Percentiles rank a stretch among this genome's conserved stretches.
Conservation (phyloP, 495 filamentous ascomycete genomes). For the Annulohypoxylon nitens region DNA sequence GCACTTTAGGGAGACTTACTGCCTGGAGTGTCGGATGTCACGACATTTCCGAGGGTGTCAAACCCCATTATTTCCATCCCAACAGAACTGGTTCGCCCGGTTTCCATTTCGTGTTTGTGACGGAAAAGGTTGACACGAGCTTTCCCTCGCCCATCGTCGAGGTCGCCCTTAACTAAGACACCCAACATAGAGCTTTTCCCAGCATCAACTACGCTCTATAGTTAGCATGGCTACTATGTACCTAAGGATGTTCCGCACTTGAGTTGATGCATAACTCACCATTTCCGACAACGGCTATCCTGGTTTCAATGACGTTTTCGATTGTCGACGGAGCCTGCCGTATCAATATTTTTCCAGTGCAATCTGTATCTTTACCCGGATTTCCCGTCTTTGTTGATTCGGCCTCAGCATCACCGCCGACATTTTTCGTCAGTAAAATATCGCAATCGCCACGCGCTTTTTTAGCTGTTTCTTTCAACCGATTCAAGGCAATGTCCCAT, state of each 20-base stretch:
- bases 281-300: constrained; percentile 97
- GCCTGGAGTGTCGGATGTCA: constrained; percentile 83
- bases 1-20: constrained; percentile 63
- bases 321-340: constrained; percentile 77
- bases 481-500: constrained; percentile 79
- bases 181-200: constrained; percentile 98
- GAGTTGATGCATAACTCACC: constrained; percentile 57
- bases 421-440: constrained; percentile 87
- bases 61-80: constrained; percentile 99
- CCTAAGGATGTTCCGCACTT: not conserved
- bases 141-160: constrained; percentile 95
- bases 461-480: constrained; percentile 74
- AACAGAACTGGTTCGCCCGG: constrained; percentile 93
- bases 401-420: constrained; percentile 82
- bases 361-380: constrained; percentile 75
- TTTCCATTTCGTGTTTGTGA: constrained; percentile 98
- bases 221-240: constrained; percentile 12
- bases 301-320: constrained; percentile 93
- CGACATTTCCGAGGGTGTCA: constrained; percentile 86
- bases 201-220: constrained; percentile 76
- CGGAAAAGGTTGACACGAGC: constrained; percentile 96
- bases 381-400: constrained; percentile 56
- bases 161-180: constrained; percentile 92
- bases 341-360: constrained; percentile 86
- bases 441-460: constrained; percentile 78